Evolutionary conservation across 768 basidiomycete species (phyloP).

Genomic region (Tulasnella calospora): DNA sequence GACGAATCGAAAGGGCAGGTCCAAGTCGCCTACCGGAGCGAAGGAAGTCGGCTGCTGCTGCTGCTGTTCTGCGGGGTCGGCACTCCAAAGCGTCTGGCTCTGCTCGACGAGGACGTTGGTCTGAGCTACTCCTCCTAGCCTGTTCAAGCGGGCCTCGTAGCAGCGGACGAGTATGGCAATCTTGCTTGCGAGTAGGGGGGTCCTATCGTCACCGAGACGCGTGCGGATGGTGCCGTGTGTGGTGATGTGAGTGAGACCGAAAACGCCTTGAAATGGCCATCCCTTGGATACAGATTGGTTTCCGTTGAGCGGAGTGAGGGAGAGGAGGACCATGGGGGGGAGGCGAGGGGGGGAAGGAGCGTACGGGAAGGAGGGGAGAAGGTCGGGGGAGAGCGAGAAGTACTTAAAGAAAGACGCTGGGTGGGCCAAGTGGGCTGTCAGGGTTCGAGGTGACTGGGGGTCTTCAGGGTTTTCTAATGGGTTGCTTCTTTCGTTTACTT

Average conservation of each 20-base stretch:
- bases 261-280: slow-evolving; percentile 72
- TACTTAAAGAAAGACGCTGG: too few species aligned
- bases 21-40: slow-evolving; percentile 36
- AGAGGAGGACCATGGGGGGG: slow-evolving; percentile 59
- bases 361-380: neutral
- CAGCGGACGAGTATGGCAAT: slow-evolving; percentile 73
- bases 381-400: neutral
- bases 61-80: too few species aligned
- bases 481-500: neutral
- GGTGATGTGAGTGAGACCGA: slow-evolving; percentile 73
- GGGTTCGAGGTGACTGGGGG: neutral
- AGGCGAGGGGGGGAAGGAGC: slow-evolving; percentile 13
- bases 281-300: slow-evolving; percentile 58
- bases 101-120: slow-evolving; percentile 67
- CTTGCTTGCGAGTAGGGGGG: slow-evolving; percentile 59
- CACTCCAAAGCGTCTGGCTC: slow-evolving; percentile 62
- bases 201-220: slow-evolving; percentile 62
- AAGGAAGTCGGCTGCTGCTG: neutral
- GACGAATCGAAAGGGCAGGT: slow-evolving; percentile 65
- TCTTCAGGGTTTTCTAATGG: neutral
- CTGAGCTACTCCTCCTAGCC: slow-evolving; percentile 47
- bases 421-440: slow-evolving; percentile 12
- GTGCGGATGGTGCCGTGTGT: slow-evolving; percentile 78
- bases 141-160: slow-evolving; percentile 67
- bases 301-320: slow-evolving; percentile 63